phyloP scores from a whole-genome alignment of 2,329 filamentous ascomycete genomes.

The Chaetothyriales sp. region DNA sequence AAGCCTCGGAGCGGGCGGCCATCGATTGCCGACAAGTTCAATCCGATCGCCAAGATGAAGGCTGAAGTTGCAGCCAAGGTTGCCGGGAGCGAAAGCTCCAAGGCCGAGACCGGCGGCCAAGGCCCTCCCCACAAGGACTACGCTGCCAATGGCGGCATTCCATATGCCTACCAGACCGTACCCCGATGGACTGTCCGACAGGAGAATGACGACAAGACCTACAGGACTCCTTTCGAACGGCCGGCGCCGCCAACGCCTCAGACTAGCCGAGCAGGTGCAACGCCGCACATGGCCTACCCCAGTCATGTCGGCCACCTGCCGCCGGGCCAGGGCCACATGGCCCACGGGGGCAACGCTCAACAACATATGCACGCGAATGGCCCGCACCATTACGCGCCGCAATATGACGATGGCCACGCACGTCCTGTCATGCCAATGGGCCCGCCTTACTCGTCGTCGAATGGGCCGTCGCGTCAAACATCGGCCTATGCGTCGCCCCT shows the following conservation, averaged over 20 bases:
- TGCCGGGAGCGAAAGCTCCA: conserved; percentile 1
- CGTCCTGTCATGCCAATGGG: conserved; percentile 78
- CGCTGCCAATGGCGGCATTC: conserved; percentile 67
- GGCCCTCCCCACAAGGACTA: conserved; percentile 48
- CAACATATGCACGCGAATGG: conserved; percentile 71
- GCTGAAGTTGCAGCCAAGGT: conserved; percentile 39
- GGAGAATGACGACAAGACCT: conserved; percentile 62
- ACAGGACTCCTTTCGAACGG: conserved; percentile 66
- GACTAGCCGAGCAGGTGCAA: conserved; percentile 43
- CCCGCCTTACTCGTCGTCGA: conserved; percentile 72
- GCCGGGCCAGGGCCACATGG: conserved; percentile 54
- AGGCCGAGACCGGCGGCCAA: conserved; percentile 13
- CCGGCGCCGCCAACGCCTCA: conserved; percentile 55
- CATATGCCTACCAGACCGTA: conserved; percentile 67
- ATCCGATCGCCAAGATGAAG: conserved; percentile 55
- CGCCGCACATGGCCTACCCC: conserved; percentile 63
- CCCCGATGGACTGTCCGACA: conserved; percentile 69
- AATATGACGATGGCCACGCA: conserved; percentile 59
- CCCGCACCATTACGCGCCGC: conserved; percentile 61
- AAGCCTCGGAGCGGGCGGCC: conserved; percentile 44
- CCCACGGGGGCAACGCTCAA: conserved; percentile 56
- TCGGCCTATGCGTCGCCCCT: conserved; percentile 57
- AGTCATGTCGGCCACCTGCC: conserved; percentile 77
- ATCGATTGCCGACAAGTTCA: conserved; percentile 43
- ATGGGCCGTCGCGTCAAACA: conserved; percentile 51